Evolutionary conservation across 2,329 filamentous ascomycete genomes (phyloP).

Genomic region (Lachnellula willkommii): DNA sequence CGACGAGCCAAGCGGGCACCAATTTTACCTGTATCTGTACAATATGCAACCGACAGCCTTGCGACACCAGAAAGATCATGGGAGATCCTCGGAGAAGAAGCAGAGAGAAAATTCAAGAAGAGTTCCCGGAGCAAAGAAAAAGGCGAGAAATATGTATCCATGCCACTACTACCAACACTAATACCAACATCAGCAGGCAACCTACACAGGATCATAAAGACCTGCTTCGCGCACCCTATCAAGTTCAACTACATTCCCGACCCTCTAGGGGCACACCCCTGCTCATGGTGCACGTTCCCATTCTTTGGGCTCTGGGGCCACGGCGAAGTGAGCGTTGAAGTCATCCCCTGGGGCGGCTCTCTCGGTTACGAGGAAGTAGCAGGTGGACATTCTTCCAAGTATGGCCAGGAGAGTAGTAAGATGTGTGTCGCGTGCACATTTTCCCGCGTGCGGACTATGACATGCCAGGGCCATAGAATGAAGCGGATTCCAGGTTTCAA

Average conservation of each 20-base stretch:
- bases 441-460: slow-evolving; percentile 14
- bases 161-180: slow-evolving; percentile 1
- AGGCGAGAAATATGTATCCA: background rate
- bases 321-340: slow-evolving; percentile 13
- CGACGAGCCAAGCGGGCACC: background rate
- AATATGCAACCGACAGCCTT: background rate
- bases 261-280: slow-evolving; percentile 8
- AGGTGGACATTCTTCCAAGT: slow-evolving; percentile 10
- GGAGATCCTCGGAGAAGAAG: background rate
- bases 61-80: background rate
- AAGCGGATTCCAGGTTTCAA: slow-evolving; percentile 8
- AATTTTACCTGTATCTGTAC: background rate
- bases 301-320: slow-evolving; percentile 27
- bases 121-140: background rate
- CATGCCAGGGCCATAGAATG: slow-evolving; percentile 17
- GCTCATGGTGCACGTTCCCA: slow-evolving; percentile 21
- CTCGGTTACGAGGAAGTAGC: slow-evolving; percentile 22
- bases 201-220: slow-evolving; percentile 17
- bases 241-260: slow-evolving; percentile 23
- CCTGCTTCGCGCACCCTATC: slow-evolving; percentile 27
- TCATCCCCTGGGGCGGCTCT: slow-evolving; percentile 11
- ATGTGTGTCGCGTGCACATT: slow-evolving; percentile 28
- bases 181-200: background rate
- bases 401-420: slow-evolving; percentile 11
- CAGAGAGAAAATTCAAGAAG: background rate